phyloP scores from a whole-genome alignment of 1,139 yeast genomes.

The Kodamaea plutei region DNA sequence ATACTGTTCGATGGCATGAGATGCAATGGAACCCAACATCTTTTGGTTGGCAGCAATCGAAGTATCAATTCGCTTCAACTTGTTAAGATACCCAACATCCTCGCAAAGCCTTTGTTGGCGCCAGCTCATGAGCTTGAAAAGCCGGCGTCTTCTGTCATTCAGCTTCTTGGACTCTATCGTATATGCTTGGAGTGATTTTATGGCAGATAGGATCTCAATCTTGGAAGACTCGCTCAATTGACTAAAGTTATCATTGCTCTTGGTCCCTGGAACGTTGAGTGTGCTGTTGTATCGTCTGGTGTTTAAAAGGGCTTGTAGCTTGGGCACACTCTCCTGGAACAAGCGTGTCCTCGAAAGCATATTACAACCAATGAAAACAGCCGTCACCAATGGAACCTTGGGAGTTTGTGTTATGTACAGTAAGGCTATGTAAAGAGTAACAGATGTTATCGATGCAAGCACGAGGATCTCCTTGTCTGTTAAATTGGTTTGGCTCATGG shows the following conservation, averaged over 20 bases:
- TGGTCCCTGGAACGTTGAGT: neutral
- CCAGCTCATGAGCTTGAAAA: conserved; percentile 49
- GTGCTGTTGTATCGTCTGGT: neutral
- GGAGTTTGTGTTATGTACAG: conserved; percentile 13
- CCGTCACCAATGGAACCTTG: conserved; percentile 26
- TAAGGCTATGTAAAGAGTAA: conserved; percentile 13
- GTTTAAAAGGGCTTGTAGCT: neutral
- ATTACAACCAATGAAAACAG: conserved; percentile 29
- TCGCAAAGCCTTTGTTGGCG: conserved; percentile 53
- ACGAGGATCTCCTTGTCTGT: conserved; percentile 12
- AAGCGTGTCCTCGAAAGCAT: conserved; percentile 28
- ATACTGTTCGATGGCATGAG: conserved; percentile 34
- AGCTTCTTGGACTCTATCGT: conserved; percentile 32
- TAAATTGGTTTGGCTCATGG: conserved; percentile 2
- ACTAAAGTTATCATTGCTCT: neutral
- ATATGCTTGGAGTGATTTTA: conserved; percentile 49
- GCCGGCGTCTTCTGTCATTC: conserved; percentile 43
- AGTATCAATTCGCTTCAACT: conserved; percentile 44
- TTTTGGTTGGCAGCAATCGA: conserved; percentile 42
- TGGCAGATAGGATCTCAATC: conserved; percentile 44
- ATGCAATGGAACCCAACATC: conserved; percentile 43
- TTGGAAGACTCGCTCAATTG: conserved; percentile 15
- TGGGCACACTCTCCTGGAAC: conserved; percentile 10
- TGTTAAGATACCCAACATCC: conserved; percentile 52
- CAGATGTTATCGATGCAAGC: conserved; percentile 9